Base-by-base conservation (phyloP, 2,329 filamentous ascomycete species). In the Polytolypa hystricis region DNA sequence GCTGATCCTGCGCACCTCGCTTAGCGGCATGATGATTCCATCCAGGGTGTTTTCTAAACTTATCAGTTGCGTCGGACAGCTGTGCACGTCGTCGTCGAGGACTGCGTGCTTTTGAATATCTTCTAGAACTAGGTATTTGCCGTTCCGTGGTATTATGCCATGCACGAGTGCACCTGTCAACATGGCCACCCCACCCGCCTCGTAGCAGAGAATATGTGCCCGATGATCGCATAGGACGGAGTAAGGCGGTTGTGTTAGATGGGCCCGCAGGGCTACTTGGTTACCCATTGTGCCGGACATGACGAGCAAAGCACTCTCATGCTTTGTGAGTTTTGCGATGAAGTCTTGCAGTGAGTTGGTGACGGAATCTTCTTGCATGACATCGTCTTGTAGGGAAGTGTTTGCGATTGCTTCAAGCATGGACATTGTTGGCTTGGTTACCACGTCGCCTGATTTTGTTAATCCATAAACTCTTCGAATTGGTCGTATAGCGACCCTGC, bases 221-320 rank as follows among this genome's bases (percentile, higher is more conserved):
- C 84, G 73, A 44, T 78, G 67, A 54, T 95, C 87, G 48, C 81
- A 84, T 6, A 95, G 64, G 4, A 95, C 74, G 5, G 74, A 73
- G 55, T 93, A 77, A 0, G 89, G 89, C 10, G 87, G 86, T 42
- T 84, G 80, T 1, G 68, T 72, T 10, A 95, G 70, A 41, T 91
- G 81, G 1, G 82, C 72, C 26, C 87, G 77, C 28, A 94, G 70
- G 0, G 81, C 79, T 12, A 95, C 67, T 57, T 94, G 86, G 61
- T 95, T 95, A 27, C 85, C 86, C 86, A 94, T 94, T 4, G 87
- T 94, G 3, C 89, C 89, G 0, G 84, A 91, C 41, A 93, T 69
- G 38, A 94, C 84, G 37, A 94, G 78, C 4, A 95, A 67, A 0
- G 74, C 81, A 5, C 76, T 77, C 50, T 86, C 79, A 49, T 93